A percentile compares a stretch with the other conserved stretches of the same genome.
These are phyloP conservation scores for Solanum sejunctum DNA, from an alignment of 257 asterid species.

Conservation along the genomic window DNA sequence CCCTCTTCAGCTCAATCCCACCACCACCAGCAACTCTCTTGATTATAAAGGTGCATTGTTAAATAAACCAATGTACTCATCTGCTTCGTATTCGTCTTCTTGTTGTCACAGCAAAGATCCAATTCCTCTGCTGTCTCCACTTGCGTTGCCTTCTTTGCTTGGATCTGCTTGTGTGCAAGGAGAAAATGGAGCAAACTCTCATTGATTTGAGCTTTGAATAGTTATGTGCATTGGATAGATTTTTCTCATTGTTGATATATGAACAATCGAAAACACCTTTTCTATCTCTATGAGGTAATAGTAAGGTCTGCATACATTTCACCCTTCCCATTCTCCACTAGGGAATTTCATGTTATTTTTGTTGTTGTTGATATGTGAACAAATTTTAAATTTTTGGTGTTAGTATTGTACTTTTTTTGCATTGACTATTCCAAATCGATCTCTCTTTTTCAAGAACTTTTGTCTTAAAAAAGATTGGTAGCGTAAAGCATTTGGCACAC, in stretches of 20 bases:
- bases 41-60: constrained; percentile 5
- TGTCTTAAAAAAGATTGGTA: neutral
- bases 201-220: neutral
- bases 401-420: neutral
- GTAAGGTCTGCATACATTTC: no score
- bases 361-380: neutral
- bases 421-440: no score
- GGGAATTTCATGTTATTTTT: no score
- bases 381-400: neutral
- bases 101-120: constrained; percentile 37
- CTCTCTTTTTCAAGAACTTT: neutral
- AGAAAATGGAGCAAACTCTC: constrained; percentile 6
- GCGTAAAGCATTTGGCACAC: neutral
- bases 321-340: fast-evolving
- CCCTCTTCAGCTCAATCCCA: constrained; percentile 14
- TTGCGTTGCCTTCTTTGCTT: constrained; percentile 41
- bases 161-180: constrained; percentile 17
- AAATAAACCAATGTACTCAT: neutral
- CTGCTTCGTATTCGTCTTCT: constrained; percentile 2
- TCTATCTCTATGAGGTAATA: no score
- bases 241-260: neutral
- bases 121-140: constrained; percentile 47
- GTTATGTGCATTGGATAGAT: neutral
- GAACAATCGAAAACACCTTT: no score
- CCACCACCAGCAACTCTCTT: neutral